Base-by-base conservation (phyloP, 331 rosid species). In the Quercus tomentella region DNA sequence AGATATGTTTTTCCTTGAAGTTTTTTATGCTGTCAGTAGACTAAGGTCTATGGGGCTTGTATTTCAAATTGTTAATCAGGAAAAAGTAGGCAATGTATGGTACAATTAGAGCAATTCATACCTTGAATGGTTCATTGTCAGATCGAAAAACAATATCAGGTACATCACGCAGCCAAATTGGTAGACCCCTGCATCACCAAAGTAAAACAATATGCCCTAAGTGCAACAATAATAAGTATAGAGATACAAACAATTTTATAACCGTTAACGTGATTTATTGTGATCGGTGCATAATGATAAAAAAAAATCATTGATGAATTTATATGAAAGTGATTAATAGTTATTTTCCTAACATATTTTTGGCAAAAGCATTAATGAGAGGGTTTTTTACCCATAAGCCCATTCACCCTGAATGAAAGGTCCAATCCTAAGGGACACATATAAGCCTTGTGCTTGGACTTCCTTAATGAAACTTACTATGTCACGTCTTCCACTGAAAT, bases 381-480 rank as follows among this genome's bases (percentile, higher is more conserved):
- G 12, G 1, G 15, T 22, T 41, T 60, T 58, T 17, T 84, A 92
- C 98, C 98, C 98, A 7, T 91, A 91, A 7, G 84, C 70, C 88
- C 95, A 89, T 90, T 94, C 98, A 73, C 92, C 81, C 86, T 94
- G 91, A 57, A 92, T 91, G 84, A 88, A 94, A 4, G 98, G 98
- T 86, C 98, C 98, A 81, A 94, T 87, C 77, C 98, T 84, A 54
- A 94, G 97, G 80, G 91, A 75, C 7, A 78, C 94, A 76, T 92
- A 91, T 33, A 94, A 82, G 23, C 97, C 96, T 56, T 91, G 98
- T 49, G 90, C 91, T 79, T 92, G 92, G 69, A 89, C 83, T 87
- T 90, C 88, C 89, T 89, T 89, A 2, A 92, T 82, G 82, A 94
- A 94, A 77, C 78, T 83, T 12, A 94, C 89, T 77, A 94, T 35